These are phyloP conservation scores for Chrysosporium queenslandicum DNA, from an alignment of 2,329 filamentous ascomycete species.

Conservation along the genomic window DNA sequence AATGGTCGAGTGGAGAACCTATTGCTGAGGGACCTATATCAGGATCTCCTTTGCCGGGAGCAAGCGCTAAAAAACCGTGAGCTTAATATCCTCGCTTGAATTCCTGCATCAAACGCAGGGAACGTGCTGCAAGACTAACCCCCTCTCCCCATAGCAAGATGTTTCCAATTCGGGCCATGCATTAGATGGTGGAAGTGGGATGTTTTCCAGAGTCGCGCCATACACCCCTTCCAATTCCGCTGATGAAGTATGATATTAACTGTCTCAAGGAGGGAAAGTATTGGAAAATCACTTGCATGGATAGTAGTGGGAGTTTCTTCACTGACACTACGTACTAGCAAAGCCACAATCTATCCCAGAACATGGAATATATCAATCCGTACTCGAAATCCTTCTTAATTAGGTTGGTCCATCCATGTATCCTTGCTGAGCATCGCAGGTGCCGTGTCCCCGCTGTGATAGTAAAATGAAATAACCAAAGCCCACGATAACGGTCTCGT, in stretches of 20 bases:
- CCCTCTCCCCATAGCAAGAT: no score
- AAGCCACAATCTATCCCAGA: no score
- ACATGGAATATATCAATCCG: no score
- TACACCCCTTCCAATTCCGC: no score
- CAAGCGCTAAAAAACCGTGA: not conserved
- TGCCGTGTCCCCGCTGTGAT: not conserved
- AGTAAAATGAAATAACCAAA: not conserved
- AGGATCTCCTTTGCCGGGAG: not conserved
- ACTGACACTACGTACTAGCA: no score
- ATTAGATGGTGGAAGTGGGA: not conserved
- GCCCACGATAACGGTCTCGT: not conserved
- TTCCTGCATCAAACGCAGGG: not conserved
- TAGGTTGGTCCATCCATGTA: not conserved
- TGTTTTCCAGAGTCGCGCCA: no score
- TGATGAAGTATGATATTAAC: no score
- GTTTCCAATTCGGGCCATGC: not conserved
- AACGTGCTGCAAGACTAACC: no score
- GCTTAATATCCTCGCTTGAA: not conserved
- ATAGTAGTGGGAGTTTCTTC: no score
- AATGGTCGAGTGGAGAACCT: not conserved
- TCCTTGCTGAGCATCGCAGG: not conserved
- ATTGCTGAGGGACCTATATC: not conserved
- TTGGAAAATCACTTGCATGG: no score
- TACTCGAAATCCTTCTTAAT: not conserved
- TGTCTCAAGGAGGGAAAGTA: no score